Conservation (phyloP, 2,329 filamentous ascomycete genomes). For the Fusarium longipes region DNA sequence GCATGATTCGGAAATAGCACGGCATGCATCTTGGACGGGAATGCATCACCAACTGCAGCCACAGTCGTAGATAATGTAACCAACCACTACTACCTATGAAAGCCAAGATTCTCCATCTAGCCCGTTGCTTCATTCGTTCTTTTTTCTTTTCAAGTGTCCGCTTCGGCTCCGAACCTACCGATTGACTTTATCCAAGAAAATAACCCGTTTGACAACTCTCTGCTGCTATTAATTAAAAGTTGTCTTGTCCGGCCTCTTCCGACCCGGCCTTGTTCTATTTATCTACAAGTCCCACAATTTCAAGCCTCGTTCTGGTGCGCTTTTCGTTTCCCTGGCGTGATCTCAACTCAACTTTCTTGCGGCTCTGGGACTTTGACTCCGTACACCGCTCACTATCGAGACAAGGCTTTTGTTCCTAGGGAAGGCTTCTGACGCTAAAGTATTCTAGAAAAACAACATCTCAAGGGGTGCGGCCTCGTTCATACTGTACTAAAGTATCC, state of each 20-base stretch:
- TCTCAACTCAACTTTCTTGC: conserved; percentile 23
- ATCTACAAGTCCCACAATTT: conserved; percentile 23
- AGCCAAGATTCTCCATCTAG: conserved; percentile 11
- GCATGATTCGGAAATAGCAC: conserved; percentile 40
- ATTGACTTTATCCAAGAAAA: conserved; percentile 17
- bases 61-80: conserved; percentile 6
- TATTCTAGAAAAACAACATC: conserved; percentile 23
- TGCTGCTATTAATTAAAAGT: neutral
- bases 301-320: conserved; percentile 15
- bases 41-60: conserved; percentile 12
- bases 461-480: conserved; percentile 11
- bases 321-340: conserved; percentile 35
- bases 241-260: conserved; percentile 38
- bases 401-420: conserved; percentile 12
- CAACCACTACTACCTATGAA: neutral
- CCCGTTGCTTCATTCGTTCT: conserved; percentile 1
- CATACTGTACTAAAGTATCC: conserved; percentile 10
- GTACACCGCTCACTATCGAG: conserved; percentile 35
- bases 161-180: conserved; percentile 36
- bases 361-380: conserved; percentile 18
- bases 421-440: conserved; percentile 15
- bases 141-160: conserved; percentile 16
- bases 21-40: conserved; percentile 28
- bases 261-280: conserved; percentile 34
- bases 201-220: conserved; percentile 18